Conservation (phyloP, 1,139 yeast species). For the Yamadazyma sp. region DNA sequence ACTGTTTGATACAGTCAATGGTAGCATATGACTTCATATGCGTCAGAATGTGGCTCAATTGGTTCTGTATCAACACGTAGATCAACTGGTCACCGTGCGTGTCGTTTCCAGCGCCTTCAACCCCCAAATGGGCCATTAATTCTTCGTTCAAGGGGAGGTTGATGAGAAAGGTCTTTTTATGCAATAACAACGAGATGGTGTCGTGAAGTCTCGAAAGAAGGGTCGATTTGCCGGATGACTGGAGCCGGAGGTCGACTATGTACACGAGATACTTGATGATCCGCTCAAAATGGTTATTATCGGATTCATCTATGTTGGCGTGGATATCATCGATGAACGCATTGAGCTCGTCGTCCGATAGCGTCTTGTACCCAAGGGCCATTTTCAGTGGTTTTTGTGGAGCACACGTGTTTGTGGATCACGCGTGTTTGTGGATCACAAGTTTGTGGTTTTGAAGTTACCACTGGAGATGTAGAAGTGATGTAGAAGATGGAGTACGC, state of each 20-base stretch:
- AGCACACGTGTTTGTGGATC: background rate
- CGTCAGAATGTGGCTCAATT: slow-evolving; percentile 2
- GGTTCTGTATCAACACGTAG: slow-evolving; percentile 6
- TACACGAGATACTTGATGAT: slow-evolving; percentile 30
- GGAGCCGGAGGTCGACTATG: slow-evolving; percentile 14
- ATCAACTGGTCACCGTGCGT: slow-evolving; percentile 1
- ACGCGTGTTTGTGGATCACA: too few relatives aligned
- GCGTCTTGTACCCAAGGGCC: slow-evolving; percentile 11
- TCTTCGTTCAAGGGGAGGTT: slow-evolving; percentile 15
- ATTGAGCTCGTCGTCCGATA: slow-evolving; percentile 28
- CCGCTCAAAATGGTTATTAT: slow-evolving; percentile 37
- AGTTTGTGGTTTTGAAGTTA: too few relatives aligned
- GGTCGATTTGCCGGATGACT: slow-evolving; percentile 4
- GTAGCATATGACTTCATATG: slow-evolving; percentile 1
- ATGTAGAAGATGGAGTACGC: too few relatives aligned
- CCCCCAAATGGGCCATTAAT: slow-evolving; percentile 1
- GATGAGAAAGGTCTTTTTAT: slow-evolving; percentile 27
- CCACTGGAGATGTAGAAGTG: background rate
- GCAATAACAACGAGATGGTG: slow-evolving; percentile 32
- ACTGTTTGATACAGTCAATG: slow-evolving; percentile 7
- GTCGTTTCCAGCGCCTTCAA: background rate
- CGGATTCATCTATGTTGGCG: slow-evolving; percentile 31
- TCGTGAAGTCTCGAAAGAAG: slow-evolving; percentile 19
- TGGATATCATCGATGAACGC: slow-evolving; percentile 39
- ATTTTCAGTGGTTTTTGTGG: background rate